phyloP scores from a whole-genome alignment of 768 basidiomycete genomes.

The Tulasnella sp. region DNA sequence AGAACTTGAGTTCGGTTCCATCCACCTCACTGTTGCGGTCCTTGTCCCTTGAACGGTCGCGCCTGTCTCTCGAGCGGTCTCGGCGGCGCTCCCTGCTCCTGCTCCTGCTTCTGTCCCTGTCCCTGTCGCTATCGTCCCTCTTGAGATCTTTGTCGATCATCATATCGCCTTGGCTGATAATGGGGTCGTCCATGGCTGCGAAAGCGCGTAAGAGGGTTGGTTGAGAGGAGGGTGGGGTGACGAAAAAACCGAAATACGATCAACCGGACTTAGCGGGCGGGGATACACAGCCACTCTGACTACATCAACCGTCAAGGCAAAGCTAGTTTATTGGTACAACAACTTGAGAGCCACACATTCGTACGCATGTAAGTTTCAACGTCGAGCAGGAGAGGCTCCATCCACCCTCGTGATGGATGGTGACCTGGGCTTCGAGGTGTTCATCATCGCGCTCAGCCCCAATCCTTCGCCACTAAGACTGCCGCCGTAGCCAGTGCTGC shows the following conservation, averaged over 20 bases:
- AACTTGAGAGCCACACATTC: background rate
- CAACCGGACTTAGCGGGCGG: slow-evolving; percentile 18
- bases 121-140: slow-evolving; percentile 27
- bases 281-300: background rate
- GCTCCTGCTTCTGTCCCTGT: slow-evolving; percentile 50
- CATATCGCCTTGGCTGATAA: slow-evolving; percentile 50
- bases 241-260: slow-evolving; percentile 14
- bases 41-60: slow-evolving; percentile 49
- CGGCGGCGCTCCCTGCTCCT: slow-evolving; percentile 46
- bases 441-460: slow-evolving; percentile 2
- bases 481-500: background rate
- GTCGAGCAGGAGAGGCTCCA: background rate
- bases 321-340: background rate
- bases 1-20: background rate
- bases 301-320: background rate
- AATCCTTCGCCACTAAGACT: background rate
- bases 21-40: slow-evolving; percentile 41
- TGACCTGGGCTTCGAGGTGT: background rate
- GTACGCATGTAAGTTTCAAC: background rate
- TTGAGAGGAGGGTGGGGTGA: background rate
- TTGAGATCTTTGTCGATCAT: slow-evolving; percentile 60
- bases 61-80: slow-evolving; percentile 46
- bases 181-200: background rate
- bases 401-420: background rate
- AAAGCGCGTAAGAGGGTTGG: background rate